Evolutionary conservation across 2,329 filamentous ascomycete species (phyloP), one percentile per base, ranked within the genome.

Genomic region (Neoarthrinium moseri): DNA sequence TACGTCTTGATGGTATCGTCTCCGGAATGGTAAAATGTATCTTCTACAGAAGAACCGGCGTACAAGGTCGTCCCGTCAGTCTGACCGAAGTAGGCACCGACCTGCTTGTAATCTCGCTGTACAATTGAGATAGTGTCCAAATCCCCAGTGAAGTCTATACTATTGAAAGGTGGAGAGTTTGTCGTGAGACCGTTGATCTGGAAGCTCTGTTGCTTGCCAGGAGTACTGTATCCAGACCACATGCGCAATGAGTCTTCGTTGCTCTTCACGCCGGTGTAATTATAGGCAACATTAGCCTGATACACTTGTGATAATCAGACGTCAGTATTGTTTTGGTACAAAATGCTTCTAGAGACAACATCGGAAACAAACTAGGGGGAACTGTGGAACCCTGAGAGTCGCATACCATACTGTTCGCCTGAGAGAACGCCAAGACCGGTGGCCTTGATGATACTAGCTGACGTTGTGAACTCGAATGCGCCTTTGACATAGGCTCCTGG

Each of bases 1-100:
- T 68, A 68, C 5, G 56, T 59, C 49, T 68, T 68, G 53, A 67
- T 64, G 11, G 55, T 58, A 41, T 68, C 65, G 47, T 68, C 65
- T 29, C 56, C 56, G 21, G 57, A 55, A 45, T 68, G 65, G 46
- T 64, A 68, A 46, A 68, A 68, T 37, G 62, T 57, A 43, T 67
- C 59, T 12, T 48, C 51, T 17, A 65, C 55, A 22, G 5, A 27
- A 11, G 57, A 54, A 30, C 59, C 58, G 0, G 63, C 46, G 45
- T 69, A 67, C 38, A 66, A 57, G 32, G 66, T 55, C 29, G 58
- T 60, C 17, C 65, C 65, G 48, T 69, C 66, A 1, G 66, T 68
- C 50, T 68, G 66, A 18, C 51, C 52, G 43, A 61, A 69, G 48
- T 61, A 69, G 10, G 65, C 61, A 8, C 66, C 65, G 24, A 68